Base-by-base conservation (phyloP, 176 grass and related monocot genomes). In the Carex cristatella region DNA sequence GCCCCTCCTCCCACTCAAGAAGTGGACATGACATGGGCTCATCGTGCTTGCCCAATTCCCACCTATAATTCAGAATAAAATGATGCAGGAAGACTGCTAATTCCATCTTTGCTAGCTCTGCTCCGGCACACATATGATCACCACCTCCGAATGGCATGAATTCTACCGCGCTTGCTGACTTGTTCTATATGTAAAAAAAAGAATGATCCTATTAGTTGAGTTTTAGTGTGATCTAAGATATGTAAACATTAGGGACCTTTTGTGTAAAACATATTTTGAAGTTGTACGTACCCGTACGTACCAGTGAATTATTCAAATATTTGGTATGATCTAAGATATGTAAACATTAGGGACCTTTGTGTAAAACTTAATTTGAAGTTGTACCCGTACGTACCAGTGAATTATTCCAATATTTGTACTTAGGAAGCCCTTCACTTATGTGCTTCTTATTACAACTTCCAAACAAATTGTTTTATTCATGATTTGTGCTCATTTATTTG, bases 11-110 rank as follows among this genome's bases (percentile, higher is more conserved):
- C 15, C 86, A 90, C 3, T 33, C 88, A 8, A 90, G 16, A 77
- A 79, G 84, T 57, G 88, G 85, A 49, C 62, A 57, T 37, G 69
- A 38, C n/a, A 90, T 13, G 2, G 88, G 79, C 1, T 71, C 11
- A 60, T 90, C 88, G 14, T 23, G 61, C 80, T 90, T 83, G 0
- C 67, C 69, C 61, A 90, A 54, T 82, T 90, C 85, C 88, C 88
- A 90, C 1, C 60, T 54, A 58, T 69, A 90, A 4, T 62, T 72
- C 61, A 57, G 44, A 13, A 90, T 71, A 13, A 90, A 84, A 63
- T 90, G 80, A 61, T 90, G 85, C 32, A 90, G 49, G 80, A 90
- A 90, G 10, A 90, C 69, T 14, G 88, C 79, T 53, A 90, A 35
- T 67, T 90, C 84, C 7, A 90, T 33, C 35, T 86, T 90, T 9